phyloP scores from a whole-genome alignment of 257 asterid species.

The Fraxinus americana region DNA sequence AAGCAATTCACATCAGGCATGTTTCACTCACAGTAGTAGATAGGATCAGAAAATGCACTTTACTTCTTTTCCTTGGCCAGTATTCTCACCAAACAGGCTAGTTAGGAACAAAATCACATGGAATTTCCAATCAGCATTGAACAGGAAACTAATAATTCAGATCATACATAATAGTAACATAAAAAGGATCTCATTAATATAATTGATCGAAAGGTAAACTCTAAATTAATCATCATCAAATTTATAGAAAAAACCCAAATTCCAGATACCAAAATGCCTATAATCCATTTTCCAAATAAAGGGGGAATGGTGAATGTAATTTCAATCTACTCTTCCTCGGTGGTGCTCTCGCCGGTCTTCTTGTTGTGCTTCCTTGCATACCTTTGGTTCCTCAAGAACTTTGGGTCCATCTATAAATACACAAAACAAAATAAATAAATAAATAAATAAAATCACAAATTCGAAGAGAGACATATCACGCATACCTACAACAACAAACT shows the following conservation, averaged over 20 bases:
- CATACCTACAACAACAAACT: not conserved
- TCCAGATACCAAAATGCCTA: slow-evolving; percentile 9
- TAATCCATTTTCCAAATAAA: not conserved
- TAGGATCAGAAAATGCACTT: too few species aligned
- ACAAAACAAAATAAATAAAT: not conserved
- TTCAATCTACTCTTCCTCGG: slow-evolving; percentile 58
- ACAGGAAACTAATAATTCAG: not conserved
- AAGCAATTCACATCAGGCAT: not conserved
- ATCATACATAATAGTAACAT: not conserved
- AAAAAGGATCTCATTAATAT: not conserved
- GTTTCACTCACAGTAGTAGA: too few species aligned
- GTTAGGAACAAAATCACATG: not conserved
- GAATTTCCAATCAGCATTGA: not conserved
- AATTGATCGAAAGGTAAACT: not conserved
- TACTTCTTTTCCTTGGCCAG: too few species aligned
- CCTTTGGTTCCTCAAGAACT: slow-evolving; percentile 97
- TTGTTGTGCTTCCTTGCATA: slow-evolving; percentile 92
- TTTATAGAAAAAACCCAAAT: not conserved
- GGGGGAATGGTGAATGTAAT: not conserved
- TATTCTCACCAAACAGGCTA: not conserved
- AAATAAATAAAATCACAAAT: not conserved
- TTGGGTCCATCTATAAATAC: slow-evolving; percentile 72
- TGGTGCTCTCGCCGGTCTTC: slow-evolving; percentile 41
- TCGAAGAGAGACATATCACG: not conserved
- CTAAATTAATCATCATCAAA: not conserved